Evolutionary conservation across 192 early-diverging fungal genomes (phyloP).

Genomic region (Backusella liffmaniae): DNA sequence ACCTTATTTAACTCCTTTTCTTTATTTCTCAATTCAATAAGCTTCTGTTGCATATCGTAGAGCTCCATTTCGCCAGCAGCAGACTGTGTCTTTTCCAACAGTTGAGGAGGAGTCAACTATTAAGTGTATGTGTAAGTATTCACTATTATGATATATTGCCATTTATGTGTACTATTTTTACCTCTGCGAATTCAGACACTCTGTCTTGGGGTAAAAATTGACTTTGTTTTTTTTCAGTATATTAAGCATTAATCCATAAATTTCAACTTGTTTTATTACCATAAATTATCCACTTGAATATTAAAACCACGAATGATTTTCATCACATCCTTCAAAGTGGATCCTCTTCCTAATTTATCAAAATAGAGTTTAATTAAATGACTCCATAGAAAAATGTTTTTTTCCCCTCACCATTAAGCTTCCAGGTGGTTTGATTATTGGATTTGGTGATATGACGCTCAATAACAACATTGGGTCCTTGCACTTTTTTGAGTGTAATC

Average conservation of each 20-base stretch:
- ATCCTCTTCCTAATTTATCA: conserved; percentile 45
- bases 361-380: background rate
- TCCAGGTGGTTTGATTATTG: conserved; percentile 73
- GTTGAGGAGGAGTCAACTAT: conserved; percentile 71
- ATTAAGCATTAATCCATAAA: background rate
- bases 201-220: conserved; percentile 97
- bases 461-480: conserved; percentile 48
- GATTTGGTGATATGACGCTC: conserved; percentile 60
- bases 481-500: conserved; percentile 71
- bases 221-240: conserved; percentile 32
- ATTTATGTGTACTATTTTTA: conserved; percentile 15
- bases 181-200: conserved; percentile 89
- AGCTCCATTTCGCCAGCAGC: conserved; percentile 76
- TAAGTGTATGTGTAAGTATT: background rate
- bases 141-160: background rate
- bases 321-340: conserved; percentile 64
- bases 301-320: conserved; percentile 60
- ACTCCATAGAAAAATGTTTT: background rate
- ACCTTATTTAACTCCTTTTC: conserved; percentile 50
- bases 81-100: conserved; percentile 82
- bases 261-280: conserved; percentile 45
- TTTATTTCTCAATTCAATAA: conserved; percentile 56
- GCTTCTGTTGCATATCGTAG: conserved; percentile 59
- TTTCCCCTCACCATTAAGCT: conserved; percentile 67
- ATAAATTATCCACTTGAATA: conserved; percentile 96